Percentiles rank a stretch among this genome's conserved stretches.
phyloP scores from a whole-genome alignment of 1,284 basidiomycete species.

The Trametes sp. region DNA sequence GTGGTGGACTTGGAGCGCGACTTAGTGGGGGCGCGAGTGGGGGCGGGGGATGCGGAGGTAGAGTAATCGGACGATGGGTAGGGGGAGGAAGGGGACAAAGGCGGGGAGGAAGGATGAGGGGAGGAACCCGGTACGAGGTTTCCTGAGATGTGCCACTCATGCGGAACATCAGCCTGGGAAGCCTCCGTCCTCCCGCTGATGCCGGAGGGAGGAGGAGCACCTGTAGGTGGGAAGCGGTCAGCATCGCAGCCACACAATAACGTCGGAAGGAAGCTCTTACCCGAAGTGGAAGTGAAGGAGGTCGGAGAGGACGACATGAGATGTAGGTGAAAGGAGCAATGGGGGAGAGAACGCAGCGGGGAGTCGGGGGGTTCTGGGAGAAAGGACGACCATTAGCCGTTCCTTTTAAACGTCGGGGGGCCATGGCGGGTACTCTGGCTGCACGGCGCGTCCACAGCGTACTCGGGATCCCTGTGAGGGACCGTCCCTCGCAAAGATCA shows the following conservation, averaged over 20 bases:
- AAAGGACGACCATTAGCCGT: constrained; percentile 11
- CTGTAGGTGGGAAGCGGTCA: neutral
- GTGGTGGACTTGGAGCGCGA: neutral
- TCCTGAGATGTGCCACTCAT: constrained; percentile 21
- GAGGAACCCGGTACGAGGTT: constrained; percentile 6
- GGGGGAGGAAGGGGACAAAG: constrained; percentile 16
- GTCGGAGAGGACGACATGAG: neutral
- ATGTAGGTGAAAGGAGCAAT: neutral
- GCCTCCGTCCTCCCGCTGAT: constrained; percentile 5
- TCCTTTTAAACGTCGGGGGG: constrained; percentile 16
- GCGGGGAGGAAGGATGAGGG: constrained; percentile 3
- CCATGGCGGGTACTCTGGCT: constrained; percentile 5
- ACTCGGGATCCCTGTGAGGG: neutral
- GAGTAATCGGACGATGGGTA: constrained; percentile 5
- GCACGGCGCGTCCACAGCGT: no score
- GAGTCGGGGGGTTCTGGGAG: constrained; percentile 13
- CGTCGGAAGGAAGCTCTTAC: constrained; percentile 1
- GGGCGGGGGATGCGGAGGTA: constrained; percentile 2
- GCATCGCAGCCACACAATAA: neutral
- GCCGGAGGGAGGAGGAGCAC: neutral
- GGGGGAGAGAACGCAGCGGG: constrained; percentile 3
- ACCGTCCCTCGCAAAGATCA: neutral
- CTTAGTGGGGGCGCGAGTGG: constrained; percentile 10
- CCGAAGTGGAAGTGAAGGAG: neutral
- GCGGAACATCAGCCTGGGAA: constrained; percentile 10